Evolutionary conservation across 2,329 filamentous ascomycete species (phyloP).

Genomic region (Diaporthe capsici): DNA sequence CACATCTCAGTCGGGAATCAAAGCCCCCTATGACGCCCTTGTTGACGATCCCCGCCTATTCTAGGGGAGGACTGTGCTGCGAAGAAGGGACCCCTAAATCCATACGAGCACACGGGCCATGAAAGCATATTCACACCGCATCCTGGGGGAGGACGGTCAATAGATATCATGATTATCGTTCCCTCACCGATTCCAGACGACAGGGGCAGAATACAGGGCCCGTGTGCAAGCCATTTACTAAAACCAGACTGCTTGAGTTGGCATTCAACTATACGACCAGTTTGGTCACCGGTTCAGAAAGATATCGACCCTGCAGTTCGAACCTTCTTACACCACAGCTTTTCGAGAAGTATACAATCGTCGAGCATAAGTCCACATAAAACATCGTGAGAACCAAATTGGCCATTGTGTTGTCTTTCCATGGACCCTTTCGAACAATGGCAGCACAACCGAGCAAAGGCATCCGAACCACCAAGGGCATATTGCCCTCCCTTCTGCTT

Average conservation of each 20-base stretch:
- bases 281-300: background rate
- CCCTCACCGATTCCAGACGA: background rate
- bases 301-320: background rate
- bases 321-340: background rate
- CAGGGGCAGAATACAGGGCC: background rate
- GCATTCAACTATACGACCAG: background rate
- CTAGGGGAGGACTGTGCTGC: slow-evolving; percentile 1
- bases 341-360: background rate
- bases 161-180: background rate
- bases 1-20: background rate
- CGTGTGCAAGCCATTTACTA: background rate
- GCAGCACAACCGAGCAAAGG: background rate
- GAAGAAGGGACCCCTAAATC: slow-evolving; percentile 15
- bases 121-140: slow-evolving; percentile 24
- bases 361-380: background rate
- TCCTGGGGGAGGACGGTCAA: background rate
- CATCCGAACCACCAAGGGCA: background rate
- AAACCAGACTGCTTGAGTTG: background rate
- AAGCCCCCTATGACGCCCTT: slow-evolving; percentile 22
- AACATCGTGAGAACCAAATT: background rate
- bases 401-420: background rate
- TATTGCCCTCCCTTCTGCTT: background rate
- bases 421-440: background rate
- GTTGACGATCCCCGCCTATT: background rate
- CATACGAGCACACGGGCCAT: slow-evolving; percentile 19